Evolutionary conservation across 495 filamentous ascomycete genomes (phyloP), one percentile per base, ranked within the genome.

Genomic region (Neohortaea acidophila): DNA sequence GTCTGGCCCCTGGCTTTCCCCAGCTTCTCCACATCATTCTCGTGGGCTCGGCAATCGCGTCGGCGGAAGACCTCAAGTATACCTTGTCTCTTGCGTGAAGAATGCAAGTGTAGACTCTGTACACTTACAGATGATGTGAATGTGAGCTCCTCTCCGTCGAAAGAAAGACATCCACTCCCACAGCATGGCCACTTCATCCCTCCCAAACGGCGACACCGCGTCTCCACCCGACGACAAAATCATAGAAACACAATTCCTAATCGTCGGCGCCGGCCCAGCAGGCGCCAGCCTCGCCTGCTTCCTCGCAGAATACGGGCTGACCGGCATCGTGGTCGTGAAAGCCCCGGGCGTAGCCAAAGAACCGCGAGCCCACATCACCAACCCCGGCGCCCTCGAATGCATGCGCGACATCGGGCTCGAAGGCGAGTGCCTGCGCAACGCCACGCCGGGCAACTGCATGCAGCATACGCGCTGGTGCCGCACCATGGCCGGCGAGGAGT

Each of bases 351-450:
- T 56, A 2, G 66, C 69, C 4, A 56, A 65, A 22, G 70, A 68
- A 17, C 70, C 70, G 1, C 51, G 70, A 0, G 70, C 68, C 0
- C 69, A 74, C 42, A 71, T 73, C 31, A 69, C 65, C 20, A 74
- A 71, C 39, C 72, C 78, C 44, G 75, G 75, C 15, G 75, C 66
- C 0, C 45, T 69, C 17, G 69, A 74, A 51, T 70, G 66, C 51
- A 55, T 74, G 6, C 64, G 70, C 14, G 69, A 74, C 39, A 66
- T 74, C 34, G 68, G 69, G 3, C 54, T 72, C 0, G 66, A 70
- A 13, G 40, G 59, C n/a, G 64, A 65, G 38, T 56, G 58, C 26
- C 31, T 55, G 2, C 46, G 52, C 17, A 43, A 61, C 19, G 60
- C 62, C 11, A 59, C 59, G 9, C 48, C 49, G 13, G 55, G 61